Base-by-base conservation (phyloP, 2,329 filamentous ascomycete genomes). In the Fusarium sp. region DNA sequence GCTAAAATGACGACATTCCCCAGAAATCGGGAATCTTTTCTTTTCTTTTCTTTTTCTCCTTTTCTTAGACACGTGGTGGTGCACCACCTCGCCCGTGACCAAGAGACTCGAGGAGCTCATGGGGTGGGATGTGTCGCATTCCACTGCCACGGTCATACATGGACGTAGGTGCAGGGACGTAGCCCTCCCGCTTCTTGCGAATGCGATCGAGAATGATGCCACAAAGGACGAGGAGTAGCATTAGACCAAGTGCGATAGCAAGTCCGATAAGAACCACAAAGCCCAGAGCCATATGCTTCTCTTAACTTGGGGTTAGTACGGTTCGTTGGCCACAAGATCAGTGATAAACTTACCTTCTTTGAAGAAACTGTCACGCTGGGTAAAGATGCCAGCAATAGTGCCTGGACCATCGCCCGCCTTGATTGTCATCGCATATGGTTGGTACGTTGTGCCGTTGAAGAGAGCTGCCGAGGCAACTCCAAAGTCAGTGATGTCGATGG, bases 391-490 rank as follows among this genome's bases (percentile, higher is more conserved):
- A 38, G 92, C 91, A 77, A 99, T 89, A 76, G 90, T 95, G 53
- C 95, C 94, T 15, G 89, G 85, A 17, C 86, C 85, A 65, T 90
- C 90, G 76, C 90, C 86, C 17, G 87, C 82, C 65, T 87, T 92
- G 49, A 90, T 92, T 4, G 95, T 93, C 45, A 99, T 87, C 44
- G 94, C 88, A 80, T 95, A 97, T 1, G 96, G 95, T 56, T 86
- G 86, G 79, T 95, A 90, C 5, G 85, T 84, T 15, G 91, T 94
- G 76, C 96, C 96, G 78, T 98, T 94, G 84, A 93, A 99, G 33
- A 98, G 84, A 12, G 91, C 95, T 13, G 94, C 94, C 18, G 95
- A 97, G 10, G 92, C 94, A 63, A 91, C 91, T 65, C 95, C 95
- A 78, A 94, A 94, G 53, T 84, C 84, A 0, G 92, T 89, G 22